A percentile compares a stretch with the other conserved stretches of the same genome.
phyloP scores from a whole-genome alignment of 1,284 basidiomycete species.

The Leccinum huronense region DNA sequence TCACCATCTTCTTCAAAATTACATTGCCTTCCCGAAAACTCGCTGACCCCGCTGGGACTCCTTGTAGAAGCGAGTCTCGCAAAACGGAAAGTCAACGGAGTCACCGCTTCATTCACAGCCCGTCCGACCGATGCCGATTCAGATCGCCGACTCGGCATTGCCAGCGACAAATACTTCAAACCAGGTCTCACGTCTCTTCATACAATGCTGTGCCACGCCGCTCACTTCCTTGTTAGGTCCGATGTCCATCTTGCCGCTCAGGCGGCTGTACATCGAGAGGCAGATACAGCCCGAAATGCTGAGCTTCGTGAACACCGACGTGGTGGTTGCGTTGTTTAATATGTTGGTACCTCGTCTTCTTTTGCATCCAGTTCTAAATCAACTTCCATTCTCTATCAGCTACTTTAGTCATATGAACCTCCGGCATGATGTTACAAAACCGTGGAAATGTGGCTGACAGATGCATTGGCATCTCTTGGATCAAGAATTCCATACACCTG shows the following conservation, averaged over 20 bases:
- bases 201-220: background rate
- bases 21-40: constrained; percentile 87
- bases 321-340: constrained; percentile 87
- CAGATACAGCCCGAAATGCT: constrained; percentile 90
- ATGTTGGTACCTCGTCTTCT: constrained; percentile 59
- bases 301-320: constrained; percentile 77
- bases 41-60: constrained; percentile 86
- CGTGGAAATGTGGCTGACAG: constrained; percentile 38
- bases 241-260: constrained; percentile 82
- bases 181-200: constrained; percentile 57
- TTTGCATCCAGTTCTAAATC: constrained; percentile 11
- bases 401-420: constrained; percentile 80
- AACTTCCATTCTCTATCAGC: constrained; percentile 39
- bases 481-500: constrained; percentile 85
- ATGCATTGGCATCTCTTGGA: constrained; percentile 76
- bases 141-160: constrained; percentile 70
- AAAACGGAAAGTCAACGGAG: constrained; percentile 64
- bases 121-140: constrained; percentile 37
- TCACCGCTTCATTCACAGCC: constrained; percentile 40
- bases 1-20: constrained; percentile 61
- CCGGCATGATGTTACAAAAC: constrained; percentile 28
- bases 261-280: constrained; percentile 86
- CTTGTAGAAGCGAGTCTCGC: constrained; percentile 90
- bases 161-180: constrained; percentile 91
- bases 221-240: constrained; percentile 47